These are phyloP conservation scores for Pulveroboletus ravenelii DNA, from an alignment of 768 basidiomycete genomes.

Conservation along the genomic window DNA sequence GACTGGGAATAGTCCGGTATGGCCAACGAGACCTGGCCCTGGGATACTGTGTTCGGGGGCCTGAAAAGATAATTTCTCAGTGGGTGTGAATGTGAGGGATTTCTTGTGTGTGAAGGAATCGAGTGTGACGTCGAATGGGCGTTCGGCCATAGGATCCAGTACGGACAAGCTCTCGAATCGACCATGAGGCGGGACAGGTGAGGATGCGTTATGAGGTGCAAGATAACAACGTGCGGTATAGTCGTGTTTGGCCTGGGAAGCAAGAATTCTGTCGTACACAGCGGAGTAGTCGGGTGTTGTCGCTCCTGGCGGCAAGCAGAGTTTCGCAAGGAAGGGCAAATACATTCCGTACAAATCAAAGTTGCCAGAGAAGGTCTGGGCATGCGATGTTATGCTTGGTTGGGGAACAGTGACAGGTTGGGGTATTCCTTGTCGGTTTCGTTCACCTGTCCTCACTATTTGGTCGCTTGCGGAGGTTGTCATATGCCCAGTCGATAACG, in stretches of 20 bases:
- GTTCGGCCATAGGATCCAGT: constrained; percentile 33
- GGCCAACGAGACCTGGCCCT: constrained; percentile 28
- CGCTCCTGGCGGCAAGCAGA: constrained; percentile 29
- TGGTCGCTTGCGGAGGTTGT: neutral
- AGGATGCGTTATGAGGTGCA: constrained; percentile 4
- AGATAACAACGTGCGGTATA: constrained; percentile 32
- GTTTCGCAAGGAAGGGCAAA: constrained; percentile 32
- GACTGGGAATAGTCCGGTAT: constrained; percentile 16
- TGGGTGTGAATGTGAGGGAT: constrained; percentile 25
- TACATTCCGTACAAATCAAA: constrained; percentile 40
- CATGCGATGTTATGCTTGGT: constrained; percentile 1
- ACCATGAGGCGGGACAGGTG: constrained; percentile 16
- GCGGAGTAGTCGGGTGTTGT: constrained; percentile 25
- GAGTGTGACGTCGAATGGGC: constrained; percentile 32
- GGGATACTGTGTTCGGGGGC: constrained; percentile 16
- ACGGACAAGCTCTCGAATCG: constrained; percentile 24
- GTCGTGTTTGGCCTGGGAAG: constrained; percentile 37
- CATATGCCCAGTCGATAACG: constrained; percentile 1
- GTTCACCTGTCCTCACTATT: neutral
- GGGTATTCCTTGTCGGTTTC: neutral
- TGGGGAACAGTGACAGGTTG: constrained; percentile 9
- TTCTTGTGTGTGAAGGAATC: constrained; percentile 22
- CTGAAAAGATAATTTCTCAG: constrained; percentile 25
- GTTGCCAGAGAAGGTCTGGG: constrained; percentile 28
- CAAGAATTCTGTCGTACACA: constrained; percentile 34